A percentile compares a stretch with the other conserved stretches of the same genome.
These are phyloP conservation scores for Nothophytophthora sp. DNA, from an alignment of 352 stramenopile genomes.

Conservation along the genomic window DNA sequence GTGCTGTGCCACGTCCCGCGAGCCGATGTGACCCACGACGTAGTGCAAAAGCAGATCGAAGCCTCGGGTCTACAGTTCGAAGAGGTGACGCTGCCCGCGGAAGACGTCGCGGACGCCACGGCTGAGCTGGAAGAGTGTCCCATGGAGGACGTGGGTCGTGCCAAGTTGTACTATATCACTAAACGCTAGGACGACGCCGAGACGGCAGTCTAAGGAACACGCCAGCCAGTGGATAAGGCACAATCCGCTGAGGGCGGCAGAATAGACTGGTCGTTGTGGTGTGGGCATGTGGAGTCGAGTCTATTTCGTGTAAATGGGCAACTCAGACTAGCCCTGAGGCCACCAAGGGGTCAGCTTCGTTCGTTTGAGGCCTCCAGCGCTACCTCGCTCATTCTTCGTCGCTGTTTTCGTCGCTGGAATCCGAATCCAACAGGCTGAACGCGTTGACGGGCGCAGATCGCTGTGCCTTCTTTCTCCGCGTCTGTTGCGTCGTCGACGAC, in stretches of 20 bases:
- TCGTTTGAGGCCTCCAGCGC: background rate
- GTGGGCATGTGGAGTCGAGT: constrained; percentile 3
- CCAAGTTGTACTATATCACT: constrained; percentile 64
- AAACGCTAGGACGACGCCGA: too few relatives aligned
- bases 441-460: constrained; percentile 63
- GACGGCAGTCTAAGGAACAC: too few relatives aligned
- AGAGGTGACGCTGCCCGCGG: constrained; percentile 25
- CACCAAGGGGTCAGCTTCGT: too few relatives aligned
- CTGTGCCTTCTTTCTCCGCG: constrained; percentile 10
- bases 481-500: background rate
- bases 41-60: constrained; percentile 47
- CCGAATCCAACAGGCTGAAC: constrained; percentile 81
- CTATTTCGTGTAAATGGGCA: too few relatives aligned
- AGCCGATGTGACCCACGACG: constrained; percentile 64
- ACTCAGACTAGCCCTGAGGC: too few relatives aligned
- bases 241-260: too few relatives aligned
- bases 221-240: too few relatives aligned
- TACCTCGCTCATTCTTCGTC: constrained; percentile 23
- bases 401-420: constrained; percentile 83
- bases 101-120: constrained; percentile 20
- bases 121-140: constrained; percentile 51
- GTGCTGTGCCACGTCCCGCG: constrained; percentile 76
- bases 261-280: constrained; percentile 14
- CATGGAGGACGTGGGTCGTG: constrained; percentile 51
- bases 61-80: constrained; percentile 42